Conservation (phyloP, 1,139 yeast genomes). For the Candida sp. region DNA sequence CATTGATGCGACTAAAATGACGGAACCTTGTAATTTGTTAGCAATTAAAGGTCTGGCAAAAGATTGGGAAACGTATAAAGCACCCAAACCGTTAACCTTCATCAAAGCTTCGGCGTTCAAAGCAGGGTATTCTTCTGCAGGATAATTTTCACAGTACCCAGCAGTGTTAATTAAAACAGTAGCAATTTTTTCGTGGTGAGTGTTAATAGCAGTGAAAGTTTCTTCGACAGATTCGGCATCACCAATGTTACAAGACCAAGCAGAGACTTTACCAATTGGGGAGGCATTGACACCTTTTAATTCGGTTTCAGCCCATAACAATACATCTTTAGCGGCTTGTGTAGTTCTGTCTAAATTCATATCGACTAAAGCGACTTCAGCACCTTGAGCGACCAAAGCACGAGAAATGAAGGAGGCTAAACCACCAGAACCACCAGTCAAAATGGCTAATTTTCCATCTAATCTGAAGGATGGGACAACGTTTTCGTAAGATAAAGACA, state of each 20-base stretch:
- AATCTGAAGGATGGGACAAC: conserved; percentile 56
- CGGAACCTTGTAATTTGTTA: conserved; percentile 51
- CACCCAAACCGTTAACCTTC: conserved; percentile 74
- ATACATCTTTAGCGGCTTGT: conserved; percentile 57
- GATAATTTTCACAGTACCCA: conserved; percentile 79
- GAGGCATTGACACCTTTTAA: conserved; percentile 36
- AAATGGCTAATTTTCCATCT: conserved; percentile 68
- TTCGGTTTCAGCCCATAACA: conserved; percentile 50
- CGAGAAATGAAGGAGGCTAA: conserved; percentile 65
- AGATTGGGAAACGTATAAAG: conserved; percentile 59
- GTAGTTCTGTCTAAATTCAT: conserved; percentile 59
- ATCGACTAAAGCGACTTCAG: conserved; percentile 75
- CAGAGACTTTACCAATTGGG: conserved; percentile 50
- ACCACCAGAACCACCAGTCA: conserved; percentile 87
- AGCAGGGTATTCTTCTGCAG: conserved; percentile 78
- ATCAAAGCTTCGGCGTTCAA: conserved; percentile 63
- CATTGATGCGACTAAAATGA: conserved; percentile 47
- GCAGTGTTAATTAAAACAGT: conserved; percentile 73
- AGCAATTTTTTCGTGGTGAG: conserved; percentile 59
- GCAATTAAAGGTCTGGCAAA: conserved; percentile 66
- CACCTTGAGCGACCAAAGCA: conserved; percentile 68
- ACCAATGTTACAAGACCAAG: conserved; percentile 78
- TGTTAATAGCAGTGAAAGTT: conserved; percentile 47
- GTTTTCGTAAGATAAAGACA: conserved; percentile 39
- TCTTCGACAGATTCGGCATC: conserved; percentile 59